These are phyloP conservation scores for Synura sp. DNA, from an alignment of 352 stramenopile genomes.

Conservation along the genomic window DNA sequence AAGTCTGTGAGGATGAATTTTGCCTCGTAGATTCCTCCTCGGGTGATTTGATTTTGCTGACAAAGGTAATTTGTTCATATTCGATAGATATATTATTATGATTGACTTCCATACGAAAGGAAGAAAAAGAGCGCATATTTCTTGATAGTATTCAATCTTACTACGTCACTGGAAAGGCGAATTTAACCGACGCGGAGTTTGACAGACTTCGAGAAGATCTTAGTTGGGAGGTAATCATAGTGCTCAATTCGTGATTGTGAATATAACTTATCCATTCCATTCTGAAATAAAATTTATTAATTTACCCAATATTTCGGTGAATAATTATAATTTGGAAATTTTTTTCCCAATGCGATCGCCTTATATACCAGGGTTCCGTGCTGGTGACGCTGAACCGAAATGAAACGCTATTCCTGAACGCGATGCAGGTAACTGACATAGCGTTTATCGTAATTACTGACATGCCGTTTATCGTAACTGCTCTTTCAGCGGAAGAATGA, in stretches of 20 bases:
- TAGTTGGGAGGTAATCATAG: conserved; percentile 66
- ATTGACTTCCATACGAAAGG: conserved; percentile 2
- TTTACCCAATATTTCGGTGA: too few species aligned
- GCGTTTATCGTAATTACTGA: too few species aligned
- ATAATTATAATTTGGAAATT: too few species aligned
- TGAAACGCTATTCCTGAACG: conserved; percentile 63
- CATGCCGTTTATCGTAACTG: too few species aligned
- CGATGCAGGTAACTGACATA: conserved; percentile 58
- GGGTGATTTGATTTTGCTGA: conserved; percentile 18
- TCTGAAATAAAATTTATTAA: too few species aligned
- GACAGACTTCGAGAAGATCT: conserved; percentile 75
- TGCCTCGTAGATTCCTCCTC: conserved; percentile 48
- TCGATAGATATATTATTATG: neutral
- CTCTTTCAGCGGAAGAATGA: too few species aligned
- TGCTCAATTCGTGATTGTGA: too few species aligned
- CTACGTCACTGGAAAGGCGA: conserved; percentile 56
- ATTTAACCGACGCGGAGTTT: conserved; percentile 60
- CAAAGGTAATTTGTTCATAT: neutral
- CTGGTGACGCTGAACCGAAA: conserved; percentile 65
- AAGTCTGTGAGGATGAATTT: conserved; percentile 48
- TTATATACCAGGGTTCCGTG: conserved; percentile 41
- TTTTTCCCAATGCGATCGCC: neutral
- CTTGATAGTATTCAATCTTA: conserved; percentile 70
- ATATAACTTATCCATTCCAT: too few species aligned
- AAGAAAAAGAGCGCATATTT: conserved; percentile 66